These are phyloP conservation scores for Cordyceps cicadae DNA, from an alignment of 2,329 filamentous ascomycete genomes.

Conservation along the genomic window DNA sequence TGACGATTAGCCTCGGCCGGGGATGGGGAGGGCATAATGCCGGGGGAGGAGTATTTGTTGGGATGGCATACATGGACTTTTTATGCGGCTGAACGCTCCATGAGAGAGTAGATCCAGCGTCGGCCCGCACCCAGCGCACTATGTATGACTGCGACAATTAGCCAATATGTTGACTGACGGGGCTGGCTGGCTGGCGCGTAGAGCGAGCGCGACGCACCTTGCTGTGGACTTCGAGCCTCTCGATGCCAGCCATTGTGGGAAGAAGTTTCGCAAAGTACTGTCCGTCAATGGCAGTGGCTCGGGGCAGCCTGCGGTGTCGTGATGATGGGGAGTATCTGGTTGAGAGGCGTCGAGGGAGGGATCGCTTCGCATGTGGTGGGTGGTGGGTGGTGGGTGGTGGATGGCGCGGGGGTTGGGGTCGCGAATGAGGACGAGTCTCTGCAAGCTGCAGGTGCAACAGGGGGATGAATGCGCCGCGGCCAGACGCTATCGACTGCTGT, in stretches of 20 bases:
- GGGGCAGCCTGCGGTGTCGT: background rate
- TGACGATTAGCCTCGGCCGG: conserved; percentile 8
- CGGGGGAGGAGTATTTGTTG: background rate
- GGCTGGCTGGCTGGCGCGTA: background rate
- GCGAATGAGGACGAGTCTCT: background rate
- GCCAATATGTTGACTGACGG: conserved; percentile 5
- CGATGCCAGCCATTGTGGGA: conserved; percentile 75
- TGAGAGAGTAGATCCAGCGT: conserved; percentile 83
- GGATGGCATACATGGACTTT: conserved; percentile 67
- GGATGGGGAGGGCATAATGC: conserved; percentile 14
- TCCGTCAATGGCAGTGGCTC: background rate
- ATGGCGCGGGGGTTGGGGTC: background rate
- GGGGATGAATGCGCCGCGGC: background rate
- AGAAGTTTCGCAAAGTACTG: background rate
- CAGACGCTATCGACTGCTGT: background rate
- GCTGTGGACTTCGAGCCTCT: conserved; percentile 94
- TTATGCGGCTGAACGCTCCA: conserved; percentile 98
- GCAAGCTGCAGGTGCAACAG: background rate
- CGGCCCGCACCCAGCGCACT: conserved; percentile 91
- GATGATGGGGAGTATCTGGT: background rate
- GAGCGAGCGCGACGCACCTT: conserved; percentile 53
- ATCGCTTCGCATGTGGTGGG: background rate
- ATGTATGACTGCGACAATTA: conserved; percentile 73
- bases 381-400: no score
- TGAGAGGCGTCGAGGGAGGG: background rate